Base-by-base conservation (phyloP, 495 filamentous ascomycete genomes). In the Trichoderma orchidacearum region DNA sequence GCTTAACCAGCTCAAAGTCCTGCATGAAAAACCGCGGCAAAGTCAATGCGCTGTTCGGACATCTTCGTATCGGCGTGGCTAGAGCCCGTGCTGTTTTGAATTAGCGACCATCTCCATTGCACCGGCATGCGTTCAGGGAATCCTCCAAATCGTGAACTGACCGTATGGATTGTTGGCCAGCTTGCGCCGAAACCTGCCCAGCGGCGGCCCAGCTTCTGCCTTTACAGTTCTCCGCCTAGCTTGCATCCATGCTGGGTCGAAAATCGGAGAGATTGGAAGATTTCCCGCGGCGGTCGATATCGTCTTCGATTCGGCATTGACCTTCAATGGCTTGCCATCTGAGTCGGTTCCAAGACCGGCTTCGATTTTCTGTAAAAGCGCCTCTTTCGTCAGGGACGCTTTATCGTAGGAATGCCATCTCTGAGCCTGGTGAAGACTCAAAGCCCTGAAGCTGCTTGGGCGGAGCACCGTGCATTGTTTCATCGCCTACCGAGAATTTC, bases 11-110 rank as follows among this genome's bases (percentile, higher is more conserved):
- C 8, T 73, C 74, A 63, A 87, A 86, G 28, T 78, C 72, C 30
- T 83, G 77, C 12, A 90, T 69, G 55, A 95, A 80, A 56, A 72
- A 79, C 3, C 59, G 70, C 0, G 90, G 90, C 1, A 92, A 61
- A 2, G 75, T 62, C 1, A 64, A 61, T 0, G 63, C 64, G 7
- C 87, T 85, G n/a, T 81, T 35, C 2, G 67, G 31, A 65, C 88
- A 94, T 59, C 66, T 63, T 30, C 90, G 81, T 15, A 80, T 35
- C 0, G 84, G 82, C 0, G 80, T 81, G 15, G 84, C 86, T 6
- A 96, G 77, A 11, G 85, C 82, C 18, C 73, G 71, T 17, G 80
- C 75, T 77, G 60, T 18, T 57, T 60, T 35, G 61, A 59, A 30
- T 59, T 27, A 59, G 3, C 52, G 51, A 8, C 15, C 15, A 11